phyloP scores from a whole-genome alignment of 73 alveolate genomes.

The Halteria grandinella region DNA sequence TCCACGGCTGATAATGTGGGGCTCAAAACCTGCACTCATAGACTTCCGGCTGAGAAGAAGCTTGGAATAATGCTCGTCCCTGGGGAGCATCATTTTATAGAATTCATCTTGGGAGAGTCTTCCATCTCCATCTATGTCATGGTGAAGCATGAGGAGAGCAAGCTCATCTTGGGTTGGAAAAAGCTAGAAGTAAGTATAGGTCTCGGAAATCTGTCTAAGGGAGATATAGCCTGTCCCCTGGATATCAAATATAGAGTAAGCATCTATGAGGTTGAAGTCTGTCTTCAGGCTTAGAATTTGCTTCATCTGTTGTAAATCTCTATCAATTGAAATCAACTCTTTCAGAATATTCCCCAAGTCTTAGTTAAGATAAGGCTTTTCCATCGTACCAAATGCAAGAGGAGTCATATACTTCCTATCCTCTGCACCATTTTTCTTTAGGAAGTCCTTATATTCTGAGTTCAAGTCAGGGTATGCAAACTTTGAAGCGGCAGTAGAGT shows the following conservation, averaged over 20 bases:
- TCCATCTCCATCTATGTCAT: constrained; percentile 34
- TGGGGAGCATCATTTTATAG: constrained; percentile 19
- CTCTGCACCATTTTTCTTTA: not conserved
- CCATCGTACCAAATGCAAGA: not conserved
- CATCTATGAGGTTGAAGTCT: constrained; percentile 32
- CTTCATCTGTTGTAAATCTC: constrained; percentile 31
- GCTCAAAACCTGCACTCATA: not conserved
- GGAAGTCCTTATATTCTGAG: not conserved
- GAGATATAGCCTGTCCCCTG: constrained; percentile 5
- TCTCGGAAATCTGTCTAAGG: constrained; percentile 30
- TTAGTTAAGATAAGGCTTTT: constrained; percentile 30
- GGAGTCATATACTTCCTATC: not conserved
- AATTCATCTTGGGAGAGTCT: constrained; percentile 16
- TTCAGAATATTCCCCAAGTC: constrained; percentile 11
- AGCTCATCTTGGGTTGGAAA: constrained; percentile 29
- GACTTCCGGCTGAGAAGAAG: not conserved
- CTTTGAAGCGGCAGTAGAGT: not conserved
- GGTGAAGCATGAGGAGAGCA: not conserved
- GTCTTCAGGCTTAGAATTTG: constrained; percentile 12
- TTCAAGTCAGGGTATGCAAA: not conserved
- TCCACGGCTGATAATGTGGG: not conserved
- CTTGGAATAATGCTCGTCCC: constrained; percentile 15
- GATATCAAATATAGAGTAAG: constrained; percentile 21
- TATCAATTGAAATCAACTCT: constrained; percentile 36
- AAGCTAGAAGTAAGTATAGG: not conserved